A percentile compares a stretch with the other conserved stretches of the same genome.
phyloP scores from a whole-genome alignment of 2,329 filamentous ascomycete genomes.

The Metarhizium anisopliae region DNA sequence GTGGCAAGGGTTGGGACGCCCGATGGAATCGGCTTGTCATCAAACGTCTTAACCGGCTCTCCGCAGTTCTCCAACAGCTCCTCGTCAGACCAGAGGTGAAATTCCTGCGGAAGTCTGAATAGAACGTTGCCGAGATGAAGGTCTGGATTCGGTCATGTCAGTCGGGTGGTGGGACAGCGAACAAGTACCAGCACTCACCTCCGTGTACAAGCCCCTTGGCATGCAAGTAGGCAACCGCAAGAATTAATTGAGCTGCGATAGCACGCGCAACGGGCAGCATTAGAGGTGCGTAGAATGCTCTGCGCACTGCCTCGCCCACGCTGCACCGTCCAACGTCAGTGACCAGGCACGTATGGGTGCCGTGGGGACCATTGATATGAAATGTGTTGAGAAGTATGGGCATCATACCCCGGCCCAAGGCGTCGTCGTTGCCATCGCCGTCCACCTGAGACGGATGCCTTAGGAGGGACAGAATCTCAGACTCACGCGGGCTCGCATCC shows the following conservation, averaged over 20 bases:
- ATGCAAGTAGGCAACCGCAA: constrained; percentile 13
- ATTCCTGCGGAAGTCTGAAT: constrained; percentile 8
- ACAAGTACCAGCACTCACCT: constrained; percentile 3
- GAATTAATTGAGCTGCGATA: constrained; percentile 13
- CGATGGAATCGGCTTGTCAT: constrained; percentile 11
- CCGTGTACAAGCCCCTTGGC: constrained; percentile 13
- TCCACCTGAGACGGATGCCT: neutral
- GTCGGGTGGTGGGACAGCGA: neutral
- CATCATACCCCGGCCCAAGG: constrained; percentile 4
- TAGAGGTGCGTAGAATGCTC: constrained; percentile 6
- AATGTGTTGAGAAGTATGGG: constrained; percentile 13
- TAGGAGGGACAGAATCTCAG: neutral
- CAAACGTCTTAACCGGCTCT: constrained; percentile 2
- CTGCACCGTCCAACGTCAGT: constrained; percentile 16
- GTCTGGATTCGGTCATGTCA: constrained; percentile 3
- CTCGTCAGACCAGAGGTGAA: constrained; percentile 7
- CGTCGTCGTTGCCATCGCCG: neutral
- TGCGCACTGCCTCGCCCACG: constrained; percentile 9
- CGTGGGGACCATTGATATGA: constrained; percentile 13
- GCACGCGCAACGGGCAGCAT: constrained; percentile 11
- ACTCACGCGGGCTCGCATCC: neutral
- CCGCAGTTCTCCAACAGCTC: neutral
- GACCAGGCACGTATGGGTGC: constrained; percentile 13
- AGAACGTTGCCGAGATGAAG: constrained; percentile 14
- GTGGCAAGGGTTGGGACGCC: constrained; percentile 11